Base-by-base conservation (phyloP, 805 yeast genomes). In the Pichia insulana region DNA sequence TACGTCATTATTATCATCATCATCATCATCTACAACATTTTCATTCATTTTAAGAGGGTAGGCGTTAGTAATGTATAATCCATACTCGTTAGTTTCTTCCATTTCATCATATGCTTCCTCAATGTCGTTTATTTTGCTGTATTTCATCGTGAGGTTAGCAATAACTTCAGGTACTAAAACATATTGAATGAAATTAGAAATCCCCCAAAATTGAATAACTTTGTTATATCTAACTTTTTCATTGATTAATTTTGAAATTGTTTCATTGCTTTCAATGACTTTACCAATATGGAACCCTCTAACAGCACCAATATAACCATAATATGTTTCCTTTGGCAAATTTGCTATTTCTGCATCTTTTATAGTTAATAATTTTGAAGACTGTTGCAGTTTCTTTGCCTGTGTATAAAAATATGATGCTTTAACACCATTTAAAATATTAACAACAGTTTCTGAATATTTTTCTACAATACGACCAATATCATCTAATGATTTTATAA, bases 101-200 rank as follows among this genome's bases (percentile, higher is more conserved):
- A 80, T 62, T 13, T 73, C 50, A 12, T 62, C 63, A 46, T 71
- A 72, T 0, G 80, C 82, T 18, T 62, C 59, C 2, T 62, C 69
- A 13, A 69, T 49, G n/a, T 58, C 51, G 3, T 56, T 38, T 12
- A 30, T 65, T 44, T 2, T 50, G 42, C 57, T 67, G 50, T 78
- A 81, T 3, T 70, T 68, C 54, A 68, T 65, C 7, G 74, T 70
- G 17, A 79, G 51, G 26, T 76, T 59, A 7, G 75, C 59, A 4
- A 78, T 66, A 6, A 82, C 56, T 50, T 82, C 89, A 22, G 82
- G 79, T 7, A 84, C 78, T 19, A 83, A 56, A 2, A 81, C 78
- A 51, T 74, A 77, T 15, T 73, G 66, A 3, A 71, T 59, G 53
- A 80, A 83, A 41, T 73, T 72, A 18, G 68, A 67, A 1, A 65